These are phyloP conservation scores for Viola pubescens DNA, from an alignment of 441 rosid genomes.

Conservation along the genomic window DNA sequence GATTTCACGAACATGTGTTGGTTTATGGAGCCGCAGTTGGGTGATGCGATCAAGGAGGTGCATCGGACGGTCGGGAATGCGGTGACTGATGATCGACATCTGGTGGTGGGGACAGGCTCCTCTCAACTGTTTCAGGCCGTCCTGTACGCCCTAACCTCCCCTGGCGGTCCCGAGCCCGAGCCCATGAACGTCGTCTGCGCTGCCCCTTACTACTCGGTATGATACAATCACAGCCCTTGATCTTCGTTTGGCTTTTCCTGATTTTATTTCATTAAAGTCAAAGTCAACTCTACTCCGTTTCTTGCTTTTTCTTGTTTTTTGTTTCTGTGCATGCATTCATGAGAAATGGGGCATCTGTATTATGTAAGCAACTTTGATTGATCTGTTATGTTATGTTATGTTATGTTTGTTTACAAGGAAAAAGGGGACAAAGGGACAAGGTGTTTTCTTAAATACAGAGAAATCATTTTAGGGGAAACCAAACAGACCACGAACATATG, in stretches of 20 bases:
- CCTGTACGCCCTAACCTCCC: constrained; percentile 56
- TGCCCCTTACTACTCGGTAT: constrained; percentile 83
- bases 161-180: constrained; percentile 39
- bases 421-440: too few species aligned
- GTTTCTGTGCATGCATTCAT: too few species aligned
- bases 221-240: constrained; percentile 14
- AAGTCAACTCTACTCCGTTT: too few species aligned
- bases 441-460: too few species aligned
- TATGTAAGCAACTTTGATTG: too few species aligned
- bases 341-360: too few species aligned
- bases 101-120: constrained; percentile 84
- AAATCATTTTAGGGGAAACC: too few species aligned
- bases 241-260: background rate
- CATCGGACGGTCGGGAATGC: constrained; percentile 70
- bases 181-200: constrained; percentile 70
- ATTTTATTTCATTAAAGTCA: background rate
- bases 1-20: constrained; percentile 49
- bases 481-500: too few species aligned
- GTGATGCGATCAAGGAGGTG: constrained; percentile 45
- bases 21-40: constrained; percentile 61
- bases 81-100: constrained; percentile 33
- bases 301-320: too few species aligned
- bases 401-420: too few species aligned
- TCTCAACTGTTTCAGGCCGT: constrained; percentile 69
- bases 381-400: too few species aligned